These are phyloP conservation scores for Penicillium brevicompactum DNA, from an alignment of 2,329 filamentous ascomycete species.

Conservation along the genomic window DNA sequence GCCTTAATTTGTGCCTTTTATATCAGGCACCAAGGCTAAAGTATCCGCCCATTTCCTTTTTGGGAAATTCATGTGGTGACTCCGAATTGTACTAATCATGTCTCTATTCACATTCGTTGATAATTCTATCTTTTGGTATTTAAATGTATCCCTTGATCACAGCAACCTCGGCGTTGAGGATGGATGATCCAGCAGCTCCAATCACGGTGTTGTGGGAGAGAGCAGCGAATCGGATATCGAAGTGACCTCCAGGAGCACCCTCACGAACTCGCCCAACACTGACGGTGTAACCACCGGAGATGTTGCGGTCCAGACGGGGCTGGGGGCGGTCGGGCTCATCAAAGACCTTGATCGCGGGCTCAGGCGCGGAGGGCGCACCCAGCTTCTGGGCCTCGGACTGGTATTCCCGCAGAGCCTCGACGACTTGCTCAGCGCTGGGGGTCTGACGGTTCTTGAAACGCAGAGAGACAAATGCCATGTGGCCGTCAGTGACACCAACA, in stretches of 20 bases:
- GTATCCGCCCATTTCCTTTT: slow-evolving; percentile 9
- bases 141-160: slow-evolving; percentile 84
- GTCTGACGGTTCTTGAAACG: slow-evolving; percentile 74
- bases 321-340: slow-evolving; percentile 90
- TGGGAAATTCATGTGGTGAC: slow-evolving; percentile 1
- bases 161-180: slow-evolving; percentile 90
- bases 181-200: slow-evolving; percentile 92
- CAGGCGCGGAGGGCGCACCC: slow-evolving; percentile 83
- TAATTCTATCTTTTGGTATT: slow-evolving; percentile 22
- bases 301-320: slow-evolving; percentile 83
- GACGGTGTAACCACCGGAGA: slow-evolving; percentile 83
- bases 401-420: slow-evolving; percentile 77
- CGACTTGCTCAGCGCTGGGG: slow-evolving; percentile 75
- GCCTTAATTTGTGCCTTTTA: neutral
- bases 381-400: slow-evolving; percentile 78
- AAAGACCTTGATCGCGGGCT: slow-evolving; percentile 80
- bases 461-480: slow-evolving; percentile 91
- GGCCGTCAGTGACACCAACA: slow-evolving; percentile 92
- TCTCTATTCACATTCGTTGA: slow-evolving; percentile 21
- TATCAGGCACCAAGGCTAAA: neutral
- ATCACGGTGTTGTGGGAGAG: slow-evolving; percentile 92
- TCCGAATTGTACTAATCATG: slow-evolving; percentile 4
- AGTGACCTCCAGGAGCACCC: slow-evolving; percentile 78
- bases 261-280: slow-evolving; percentile 85
- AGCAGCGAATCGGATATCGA: slow-evolving; percentile 93